Conservation (phyloP, 1,284 basidiomycete genomes). For the Mrakiaceae sp. region DNA sequence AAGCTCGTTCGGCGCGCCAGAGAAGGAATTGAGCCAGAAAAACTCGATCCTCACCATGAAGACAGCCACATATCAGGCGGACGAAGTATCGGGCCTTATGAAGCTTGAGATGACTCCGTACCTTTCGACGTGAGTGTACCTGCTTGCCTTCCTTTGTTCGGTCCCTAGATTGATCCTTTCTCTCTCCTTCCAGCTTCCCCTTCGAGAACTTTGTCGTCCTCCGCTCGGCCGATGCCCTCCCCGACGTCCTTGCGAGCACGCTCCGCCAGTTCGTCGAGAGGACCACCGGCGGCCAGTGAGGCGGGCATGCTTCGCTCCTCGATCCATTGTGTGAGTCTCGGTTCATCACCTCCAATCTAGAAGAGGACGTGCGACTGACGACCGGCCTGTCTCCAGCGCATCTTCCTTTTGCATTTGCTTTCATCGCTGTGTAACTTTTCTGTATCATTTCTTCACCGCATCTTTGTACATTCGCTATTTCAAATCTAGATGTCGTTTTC, state of each 20-base stretch:
- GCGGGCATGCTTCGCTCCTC: no score
- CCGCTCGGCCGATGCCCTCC: constrained; percentile 79
- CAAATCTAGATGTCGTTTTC: no score
- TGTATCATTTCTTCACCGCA: no score
- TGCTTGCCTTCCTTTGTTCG: not conserved
- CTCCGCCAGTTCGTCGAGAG: constrained; percentile 62
- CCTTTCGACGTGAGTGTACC: constrained; percentile 88
- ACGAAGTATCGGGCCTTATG: constrained; percentile 58
- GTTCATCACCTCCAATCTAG: no score
- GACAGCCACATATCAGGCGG: constrained; percentile 72
- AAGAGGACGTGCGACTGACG: no score
- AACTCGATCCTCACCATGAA: constrained; percentile 69
- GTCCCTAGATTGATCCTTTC: not conserved
- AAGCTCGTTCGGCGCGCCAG: constrained; percentile 14
- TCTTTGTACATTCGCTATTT: no score
- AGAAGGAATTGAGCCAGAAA: constrained; percentile 30
- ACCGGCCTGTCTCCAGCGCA: no score
- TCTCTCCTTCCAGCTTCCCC: constrained; percentile 67
- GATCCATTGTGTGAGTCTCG: not conserved
- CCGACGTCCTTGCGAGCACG: constrained; percentile 82
- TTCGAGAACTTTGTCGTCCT: constrained; percentile 97
- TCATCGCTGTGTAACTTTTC: no score
- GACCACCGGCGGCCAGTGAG: not conserved
- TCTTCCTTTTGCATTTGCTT: no score
- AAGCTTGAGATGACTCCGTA: constrained; percentile 84